Base-by-base conservation (phyloP, 1,284 basidiomycete genomes). In the Apiotrichum laibachii region DNA sequence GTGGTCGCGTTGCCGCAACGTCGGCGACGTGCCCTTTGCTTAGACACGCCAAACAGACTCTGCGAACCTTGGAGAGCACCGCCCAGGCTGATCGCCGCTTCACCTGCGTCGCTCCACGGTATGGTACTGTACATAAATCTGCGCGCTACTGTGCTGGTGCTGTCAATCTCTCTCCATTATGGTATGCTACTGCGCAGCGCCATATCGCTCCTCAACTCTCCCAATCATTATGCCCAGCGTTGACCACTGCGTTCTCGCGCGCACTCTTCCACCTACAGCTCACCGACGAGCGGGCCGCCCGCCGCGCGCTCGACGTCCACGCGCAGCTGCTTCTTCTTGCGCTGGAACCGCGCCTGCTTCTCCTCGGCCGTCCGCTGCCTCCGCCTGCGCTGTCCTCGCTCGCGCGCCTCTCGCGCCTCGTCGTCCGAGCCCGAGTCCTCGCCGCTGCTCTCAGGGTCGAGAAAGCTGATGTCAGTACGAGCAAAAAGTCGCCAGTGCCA, bases 241-340 rank as follows among this genome's bases (percentile, higher is more conserved):
- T 31, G 7, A 31, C 26, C 26, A 31, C 26, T 31, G 26, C 26
- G 26, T 31, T 4, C 26, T 13, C 16, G 9, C 40, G 4, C 40
- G 5, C 40, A 16, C n/a, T 3, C 40, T 3, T 16, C 35, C 18
- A 4, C n/a, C 31, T 50, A 59, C 34, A 53, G 34, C 13, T 57
- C 50, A 13, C 67, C 71, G 19, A 22, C 31, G 48, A 75, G 53
- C 15, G 62, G 49, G 0, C 72, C 65, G 1, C 76, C 75, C 2
- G 71, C 73, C 13, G 73, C 72, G 50, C 68, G 70, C 52, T 67
- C 66, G 9, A 78, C 63, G 58, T 77, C 67, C 22, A 50, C 57
- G 34, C 61, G 51, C 50, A 75, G 56, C 54, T 73, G 68, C 47
- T 64, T 57, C 56, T 67, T 65, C 51, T 64, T 66, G 50, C 68